These are phyloP conservation scores for Oehlia diaphana DNA, from an alignment of 192 early-diverging fungal species.

Conservation along the genomic window DNA sequence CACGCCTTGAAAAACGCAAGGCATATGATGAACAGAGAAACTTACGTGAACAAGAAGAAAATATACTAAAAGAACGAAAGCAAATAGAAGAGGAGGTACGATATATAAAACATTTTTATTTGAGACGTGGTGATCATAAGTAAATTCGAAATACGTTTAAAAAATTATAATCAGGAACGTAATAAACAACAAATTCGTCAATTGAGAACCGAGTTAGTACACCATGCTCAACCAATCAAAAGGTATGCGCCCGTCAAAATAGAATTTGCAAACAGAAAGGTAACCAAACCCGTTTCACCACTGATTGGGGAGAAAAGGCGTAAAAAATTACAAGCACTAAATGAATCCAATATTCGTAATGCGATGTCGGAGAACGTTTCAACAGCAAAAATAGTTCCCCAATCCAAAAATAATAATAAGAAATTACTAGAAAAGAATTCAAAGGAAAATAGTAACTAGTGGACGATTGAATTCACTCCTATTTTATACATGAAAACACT, in stretches of 20 bases:
- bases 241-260: not conserved
- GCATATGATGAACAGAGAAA: conserved; percentile 9
- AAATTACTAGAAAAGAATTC: no score
- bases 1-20: conserved; percentile 8
- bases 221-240: not conserved
- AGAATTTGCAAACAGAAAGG: not conserved
- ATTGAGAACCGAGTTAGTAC: not conserved
- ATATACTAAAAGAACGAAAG: not conserved
- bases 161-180: not conserved
- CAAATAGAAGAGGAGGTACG: conserved; percentile 16
- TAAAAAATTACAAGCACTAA: not conserved
- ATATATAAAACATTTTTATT: not conserved
- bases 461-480: no score
- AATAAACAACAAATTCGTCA: conserved; percentile 7
- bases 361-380: no score
- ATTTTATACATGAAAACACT: no score
- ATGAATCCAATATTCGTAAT: not conserved
- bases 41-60: not conserved
- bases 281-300: conserved; percentile 5
- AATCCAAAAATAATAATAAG: no score
- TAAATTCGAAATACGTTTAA: not conserved
- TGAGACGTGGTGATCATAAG: not conserved
- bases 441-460: no score
- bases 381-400: no score
- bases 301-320: conserved; percentile 22